Base-by-base conservation (phyloP, 306 rosid genomes). In the Fagus crenata region DNA sequence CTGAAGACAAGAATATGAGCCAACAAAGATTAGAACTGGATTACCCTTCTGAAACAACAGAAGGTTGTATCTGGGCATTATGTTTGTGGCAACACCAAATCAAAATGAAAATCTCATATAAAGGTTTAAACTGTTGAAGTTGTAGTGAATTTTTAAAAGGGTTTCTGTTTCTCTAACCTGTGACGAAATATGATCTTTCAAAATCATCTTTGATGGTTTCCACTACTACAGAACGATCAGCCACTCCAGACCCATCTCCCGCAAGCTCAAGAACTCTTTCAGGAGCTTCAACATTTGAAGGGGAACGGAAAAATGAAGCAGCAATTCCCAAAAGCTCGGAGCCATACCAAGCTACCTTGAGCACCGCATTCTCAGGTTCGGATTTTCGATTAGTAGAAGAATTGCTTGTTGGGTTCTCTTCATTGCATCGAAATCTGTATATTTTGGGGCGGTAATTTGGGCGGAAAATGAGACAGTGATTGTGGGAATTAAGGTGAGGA, bases 261-360 rank as follows among this genome's bases (percentile, higher is more conserved):
- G 81, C 67, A 22, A 87, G 91, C 74, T 83, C 81, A 71, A 72
- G 78, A 73, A 80, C 76, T 55, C 78, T 84, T 78, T 49, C 81
- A 53, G 91, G 82, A 84, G 85, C 70, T 80, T 80, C 77, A 22
- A 60, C 40, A 2, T 18, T 73, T 31, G 88, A 41, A 13, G 92
- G 89, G 5, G 97, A 73, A 33, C 92, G 90, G 77, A 92, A 88
- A 67, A 78, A 86, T 18, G 98, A 94, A 72, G 97, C 86, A 75
- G 97, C 93, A 75, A 94, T 85, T 11, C 98, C 97, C 42, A 94
- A 84, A 67, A 94, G 86, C 86, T 94, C 98, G 13, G 97, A 94
- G 82, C 93, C 71, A 80, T 94, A 89, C 98, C 98, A 92, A 72
- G 97, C 98, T 17, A 89, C 49, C 81, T 89, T 92, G 13, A 94